Base-by-base conservation (phyloP, 495 filamentous ascomycete species). In the Xylaria cubensis region DNA sequence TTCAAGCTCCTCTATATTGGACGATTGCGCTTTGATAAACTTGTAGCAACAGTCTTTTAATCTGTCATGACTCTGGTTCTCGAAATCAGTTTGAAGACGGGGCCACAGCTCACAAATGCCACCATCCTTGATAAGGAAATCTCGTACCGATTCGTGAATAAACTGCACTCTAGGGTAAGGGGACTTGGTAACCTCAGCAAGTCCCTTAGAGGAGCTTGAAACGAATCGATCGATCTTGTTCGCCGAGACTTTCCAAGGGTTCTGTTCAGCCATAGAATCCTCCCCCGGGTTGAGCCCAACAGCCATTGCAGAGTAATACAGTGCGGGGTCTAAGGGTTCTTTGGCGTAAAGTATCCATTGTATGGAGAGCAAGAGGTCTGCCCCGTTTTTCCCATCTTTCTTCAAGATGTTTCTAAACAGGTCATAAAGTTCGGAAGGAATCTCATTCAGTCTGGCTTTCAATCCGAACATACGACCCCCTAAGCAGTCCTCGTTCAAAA, bases 101-200 rank as follows among this genome's bases (percentile, higher is more conserved):
- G 78, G 76, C 81, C 77, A 84, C 6, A 86, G 6, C 24, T 77
- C 69, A 17, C 73, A 44, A 0, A 86, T 56, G 0, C 86, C 84
- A 21, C 77, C 74, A 29, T 83, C 79, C 70, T 82, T 80, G 7
- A 85, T 15, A 8, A 87, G 76, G 34, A 81, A 85, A 63, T 85
- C 83, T 13, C 78, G 75, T 4, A 86, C 84, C 0, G 84, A 85
- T 74, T 86, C 83, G 69, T 87, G 84, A 55, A 87, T 86, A 71
- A 87, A 87, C 71, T 87, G 84, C 44, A 85, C 80, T 2, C 61
- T 77, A 44, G 72, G 67, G 2, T 24, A 41, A 0, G 70, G 63
- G 0, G 80, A 76, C 46, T 70, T 76, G 0, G 80, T 64, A 21
- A 71, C 51, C 63, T 86, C 82, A 1, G 81, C 83, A 24, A 86